Evolutionary conservation across 257 asterid species (phyloP), one percentile per base, ranked within the genome.

Genomic region (Capsicum pubescens): DNA sequence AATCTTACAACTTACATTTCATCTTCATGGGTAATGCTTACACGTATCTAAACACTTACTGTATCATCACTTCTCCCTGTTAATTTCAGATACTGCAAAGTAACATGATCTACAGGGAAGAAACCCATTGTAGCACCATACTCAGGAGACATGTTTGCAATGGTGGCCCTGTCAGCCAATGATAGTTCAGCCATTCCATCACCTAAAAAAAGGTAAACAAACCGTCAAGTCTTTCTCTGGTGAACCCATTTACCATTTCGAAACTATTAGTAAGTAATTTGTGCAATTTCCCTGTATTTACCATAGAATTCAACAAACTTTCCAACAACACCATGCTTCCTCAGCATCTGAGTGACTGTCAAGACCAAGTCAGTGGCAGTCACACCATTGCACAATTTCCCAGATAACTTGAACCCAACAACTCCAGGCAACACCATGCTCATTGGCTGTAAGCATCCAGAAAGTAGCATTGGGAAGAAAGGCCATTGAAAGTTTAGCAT

Each of bases 61-160:
- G 98, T 96, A 63, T 96, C 98, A 9, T 96, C 98, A 81, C 98
- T 94, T 92, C 99, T 91, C 86, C 98, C 98, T 1, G 99, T 96
- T 90, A 94, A 87, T 85, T 93, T 94, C 46, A 96, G 93, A 85
- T 96, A 96, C 72, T 92, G 94, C 84, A 96, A 89, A 61, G 99
- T 96, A 80, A 96, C 99, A 79, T 88, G 89, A 85, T 95, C 99
- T 26, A 95, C 99, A 26, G 98, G 99, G 91, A 95, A 95, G 91
- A 95, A 95, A 15, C 99, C 97, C 99, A 95, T 95, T 57, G 99
- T 95, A 83, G 99, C 98, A 82, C 98, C 98, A 91, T 96, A 96
- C 88, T 96, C 99, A 0, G 99, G 99, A 66, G 99, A 94, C 99
- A 96, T 96, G 90, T 96, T 96, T 81, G 99, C 98, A 79, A 96